Evolutionary conservation across 1,284 basidiomycete species (phyloP), one percentile per base, ranked within the genome.

Genomic region (Inonotus hispidus): DNA sequence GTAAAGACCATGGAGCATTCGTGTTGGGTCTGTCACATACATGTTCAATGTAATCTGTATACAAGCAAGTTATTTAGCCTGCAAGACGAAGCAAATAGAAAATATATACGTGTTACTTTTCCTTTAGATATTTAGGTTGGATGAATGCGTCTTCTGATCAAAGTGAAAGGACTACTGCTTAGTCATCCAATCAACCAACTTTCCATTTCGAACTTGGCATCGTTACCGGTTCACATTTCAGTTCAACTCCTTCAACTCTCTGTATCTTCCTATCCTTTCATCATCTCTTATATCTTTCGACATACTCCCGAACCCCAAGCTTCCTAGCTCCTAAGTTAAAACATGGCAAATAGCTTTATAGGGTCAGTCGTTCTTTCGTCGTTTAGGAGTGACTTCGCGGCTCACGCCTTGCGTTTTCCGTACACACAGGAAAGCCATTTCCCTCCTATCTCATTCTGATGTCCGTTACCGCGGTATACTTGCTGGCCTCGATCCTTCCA

Each of bases 391-490:
- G 32, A 35, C 25, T 19, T 32, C 27, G 21, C 50, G 35, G 27
- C 25, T 56, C 49, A 58, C 41, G 29, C 21, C 70, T 61, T 54
- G 66, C 53, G 60, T 54, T 61, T 45, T n/a, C 49, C 7, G 56
- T 21, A 41, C 41, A 16, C 41, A n/a, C 73, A 90, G 89, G 72
- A 91, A 91, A 79, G 82, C 87, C n/a, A 94, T 95, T 66, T 92
- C 90, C 66, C 85, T 95, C 71, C 89, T 92, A 71, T 93, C 92
- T 63, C 90, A 92, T 71, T 93, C 91, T 60, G 92, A 93, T 81
- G 90, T 94, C 66, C 87, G 92, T 60, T 95, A 95, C 76, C 83
- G 90, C 66, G 92, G 92, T 64, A 91, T 92, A 63, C 79, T 95
- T 50, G 88, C 89, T 58, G 88, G 89, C 35, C 93, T 94, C 70